Conservation (phyloP, 352 stramenopile species). For the Aphanomyces euteiches region DNA sequence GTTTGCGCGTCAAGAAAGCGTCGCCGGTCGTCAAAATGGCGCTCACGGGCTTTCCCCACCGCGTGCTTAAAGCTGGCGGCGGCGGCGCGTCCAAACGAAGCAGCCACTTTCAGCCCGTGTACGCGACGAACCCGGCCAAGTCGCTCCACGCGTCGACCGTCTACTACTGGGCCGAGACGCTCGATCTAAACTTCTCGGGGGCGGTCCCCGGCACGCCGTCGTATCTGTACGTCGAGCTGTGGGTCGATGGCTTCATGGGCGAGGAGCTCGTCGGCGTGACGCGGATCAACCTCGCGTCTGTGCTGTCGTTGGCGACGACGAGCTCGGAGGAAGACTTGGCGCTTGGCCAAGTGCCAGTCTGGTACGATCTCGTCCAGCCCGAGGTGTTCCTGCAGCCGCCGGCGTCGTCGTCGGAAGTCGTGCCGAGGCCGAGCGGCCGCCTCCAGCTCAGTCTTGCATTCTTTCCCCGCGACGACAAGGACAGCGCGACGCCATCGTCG, state of each 20-base stretch:
- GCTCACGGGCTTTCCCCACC: slow-evolving; percentile 68
- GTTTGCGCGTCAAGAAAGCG: slow-evolving; percentile 47
- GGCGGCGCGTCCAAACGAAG: slow-evolving; percentile 23
- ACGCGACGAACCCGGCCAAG: slow-evolving; percentile 61
- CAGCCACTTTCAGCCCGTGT: slow-evolving; percentile 40
- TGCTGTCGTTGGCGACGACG: not conserved
- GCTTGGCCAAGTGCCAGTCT: slow-evolving; percentile 61
- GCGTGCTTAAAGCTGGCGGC: slow-evolving; percentile 44
- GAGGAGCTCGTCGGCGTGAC: slow-evolving; percentile 71
- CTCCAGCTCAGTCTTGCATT: slow-evolving; percentile 82
- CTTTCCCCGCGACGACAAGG: slow-evolving; percentile 33
- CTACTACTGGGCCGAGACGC: slow-evolving; percentile 68
- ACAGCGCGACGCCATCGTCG: not conserved
- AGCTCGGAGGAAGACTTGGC: slow-evolving; percentile 68
- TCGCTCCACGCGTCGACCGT: slow-evolving; percentile 45
- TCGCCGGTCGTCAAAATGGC: slow-evolving; percentile 59
- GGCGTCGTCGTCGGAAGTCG: slow-evolving; percentile 10
- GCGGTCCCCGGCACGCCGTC: slow-evolving; percentile 70
- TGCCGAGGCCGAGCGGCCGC: slow-evolving; percentile 34
- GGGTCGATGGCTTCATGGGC: slow-evolving; percentile 67
- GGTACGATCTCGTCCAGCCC: slow-evolving; percentile 62
- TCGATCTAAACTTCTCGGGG: slow-evolving; percentile 70
- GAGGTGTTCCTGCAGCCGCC: slow-evolving; percentile 45
- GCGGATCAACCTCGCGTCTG: slow-evolving; percentile 70
- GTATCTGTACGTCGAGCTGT: slow-evolving; percentile 72